Base-by-base conservation (phyloP, 1,284 basidiomycete genomes). In the Pseudozyma hubeiensis region DNA sequence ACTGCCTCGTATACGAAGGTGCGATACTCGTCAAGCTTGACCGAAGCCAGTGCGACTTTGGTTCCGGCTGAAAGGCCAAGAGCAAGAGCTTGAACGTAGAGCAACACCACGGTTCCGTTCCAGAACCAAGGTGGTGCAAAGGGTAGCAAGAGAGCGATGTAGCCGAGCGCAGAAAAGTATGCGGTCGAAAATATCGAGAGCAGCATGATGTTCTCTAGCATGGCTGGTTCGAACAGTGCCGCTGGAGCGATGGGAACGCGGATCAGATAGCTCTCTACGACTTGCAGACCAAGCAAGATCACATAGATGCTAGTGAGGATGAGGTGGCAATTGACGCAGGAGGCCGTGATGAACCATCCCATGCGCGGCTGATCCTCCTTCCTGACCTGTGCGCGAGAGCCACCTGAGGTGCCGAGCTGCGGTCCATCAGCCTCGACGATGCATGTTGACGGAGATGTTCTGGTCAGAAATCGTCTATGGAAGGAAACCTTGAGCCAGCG, bases 271-370 rank as follows among this genome's bases (percentile, higher is more conserved):
- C 30, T 40, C 31, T 58, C 43, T 8, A 53, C 9, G 30, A 41
- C 40, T n/a, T 46, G 17, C 43, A 68, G 4, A 35, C 46, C 51
- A 19, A 73, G 58, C 16, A 55, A 2, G 17, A 68, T 4, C 2
- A 59, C 43, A 44, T 68, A 64, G 24, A 30, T 9, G 16, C 50
- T 43, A 7, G 61, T 58, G 29, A 68, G 45, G 9, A 64, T 34
- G 6, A 68, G 58, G 33, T 68, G 65, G 53, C 64, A 63, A 16
- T 64, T 68, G 51, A 68, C 39, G 52, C 61, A 68, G 1, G 65
- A 73, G 3, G 65, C 65, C 4, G 61, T 68, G 50, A 64, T 51
- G 54, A 61, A 72, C 0, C n/a, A 43, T 1, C 66, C 61, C 53
- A 43, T 60, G 3, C 61, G 55, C 14, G 48, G 7, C 31, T 49